These are phyloP conservation scores for Lichtheimia corymbifera DNA, from an alignment of 371 early-diverging fungal genomes.

Conservation along the genomic window DNA sequence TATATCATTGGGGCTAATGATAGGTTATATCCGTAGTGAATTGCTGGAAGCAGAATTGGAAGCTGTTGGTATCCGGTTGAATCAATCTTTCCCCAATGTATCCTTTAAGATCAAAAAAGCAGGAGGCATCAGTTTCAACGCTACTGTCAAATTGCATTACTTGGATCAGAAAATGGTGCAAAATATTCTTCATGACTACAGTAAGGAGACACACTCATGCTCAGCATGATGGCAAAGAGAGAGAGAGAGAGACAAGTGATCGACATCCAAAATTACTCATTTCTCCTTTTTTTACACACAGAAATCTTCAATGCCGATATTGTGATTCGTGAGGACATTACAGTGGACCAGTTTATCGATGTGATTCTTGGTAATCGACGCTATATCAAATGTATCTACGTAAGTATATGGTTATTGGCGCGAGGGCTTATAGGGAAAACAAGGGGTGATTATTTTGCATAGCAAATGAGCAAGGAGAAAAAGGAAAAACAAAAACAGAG, in stretches of 20 bases:
- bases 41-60: slow-evolving; percentile 98
- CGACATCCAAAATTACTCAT: neutral
- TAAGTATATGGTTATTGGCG: slow-evolving; percentile 29
- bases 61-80: slow-evolving; percentile 97
- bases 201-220: slow-evolving; percentile 31
- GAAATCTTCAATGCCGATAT: slow-evolving; percentile 98
- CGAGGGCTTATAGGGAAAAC: too few species aligned
- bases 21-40: slow-evolving; percentile 47
- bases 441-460: too few species aligned
- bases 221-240: neutral
- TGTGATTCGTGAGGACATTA: slow-evolving; percentile 96
- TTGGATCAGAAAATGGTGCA: slow-evolving; percentile 92
- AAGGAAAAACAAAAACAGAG: too few species aligned
- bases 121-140: slow-evolving; percentile 96
- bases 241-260: neutral
- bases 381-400: slow-evolving; percentile 96
- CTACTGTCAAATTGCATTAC: slow-evolving; percentile 87
- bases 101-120: slow-evolving; percentile 97
- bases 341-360: slow-evolving; percentile 99
- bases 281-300: slow-evolving; percentile 18
- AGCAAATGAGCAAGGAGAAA: too few species aligned
- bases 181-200: slow-evolving; percentile 96
- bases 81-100: slow-evolving; percentile 90
- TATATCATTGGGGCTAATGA: neutral
- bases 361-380: slow-evolving; percentile 97